Percentiles rank a stretch among this genome's conserved stretches.
Evolutionary conservation across 169 alveolate species (phyloP).

Genomic region (Cryptosporidium sp.): DNA sequence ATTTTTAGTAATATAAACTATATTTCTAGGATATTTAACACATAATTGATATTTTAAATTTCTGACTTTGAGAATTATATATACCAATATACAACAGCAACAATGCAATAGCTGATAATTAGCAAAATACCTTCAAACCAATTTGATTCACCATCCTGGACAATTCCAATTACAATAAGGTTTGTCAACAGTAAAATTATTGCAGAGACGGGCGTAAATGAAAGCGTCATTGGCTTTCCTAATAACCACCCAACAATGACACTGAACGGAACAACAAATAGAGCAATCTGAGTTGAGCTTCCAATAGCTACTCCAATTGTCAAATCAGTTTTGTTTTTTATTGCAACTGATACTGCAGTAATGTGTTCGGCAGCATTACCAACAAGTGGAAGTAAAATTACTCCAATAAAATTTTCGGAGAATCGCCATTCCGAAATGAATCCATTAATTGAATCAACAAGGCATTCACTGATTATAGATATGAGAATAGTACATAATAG

Average conservation of each 20-base stretch:
- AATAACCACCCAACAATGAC: conserved; percentile 89
- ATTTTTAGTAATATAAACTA: background rate
- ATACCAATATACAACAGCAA: conserved; percentile 83
- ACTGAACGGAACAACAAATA: conserved; percentile 88
- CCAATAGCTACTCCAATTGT: conserved; percentile 93
- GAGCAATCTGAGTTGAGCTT: conserved; percentile 86
- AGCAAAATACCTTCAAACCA: conserved; percentile 90
- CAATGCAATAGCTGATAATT: conserved; percentile 85
- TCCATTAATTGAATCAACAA: conserved; percentile 82
- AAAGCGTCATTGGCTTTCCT: conserved; percentile 87
- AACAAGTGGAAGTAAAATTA: conserved; percentile 86
- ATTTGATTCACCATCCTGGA: conserved; percentile 88
- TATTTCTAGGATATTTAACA: background rate
- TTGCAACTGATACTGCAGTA: conserved; percentile 88
- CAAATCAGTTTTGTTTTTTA: conserved; percentile 87
- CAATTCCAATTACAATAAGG: conserved; percentile 84
- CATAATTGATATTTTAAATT: conserved; percentile 7
- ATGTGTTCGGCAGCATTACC: conserved; percentile 90
- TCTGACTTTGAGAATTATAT: conserved; percentile 48
- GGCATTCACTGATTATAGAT: conserved; percentile 80
- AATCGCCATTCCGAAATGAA: conserved; percentile 82
- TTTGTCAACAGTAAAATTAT: conserved; percentile 83
- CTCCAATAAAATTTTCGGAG: conserved; percentile 88
- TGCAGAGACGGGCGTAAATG: conserved; percentile 84
- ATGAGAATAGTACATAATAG: conserved; percentile 76